These are phyloP conservation scores for Claviceps pazoutovae DNA, from an alignment of 2,329 filamentous ascomycete genomes.

Conservation along the genomic window DNA sequence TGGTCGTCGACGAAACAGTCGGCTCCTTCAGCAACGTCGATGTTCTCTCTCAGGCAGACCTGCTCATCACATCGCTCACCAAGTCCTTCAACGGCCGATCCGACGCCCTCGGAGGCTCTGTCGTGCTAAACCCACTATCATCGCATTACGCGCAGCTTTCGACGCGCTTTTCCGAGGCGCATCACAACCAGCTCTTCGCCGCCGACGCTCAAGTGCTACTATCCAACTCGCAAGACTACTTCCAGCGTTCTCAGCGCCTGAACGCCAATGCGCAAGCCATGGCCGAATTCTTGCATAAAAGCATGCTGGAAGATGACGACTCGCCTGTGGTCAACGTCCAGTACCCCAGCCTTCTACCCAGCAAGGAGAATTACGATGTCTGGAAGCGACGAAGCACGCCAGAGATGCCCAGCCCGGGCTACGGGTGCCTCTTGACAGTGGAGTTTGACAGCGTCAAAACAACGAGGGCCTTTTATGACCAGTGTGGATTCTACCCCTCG, in stretches of 20 bases:
- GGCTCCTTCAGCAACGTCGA: slow-evolving; percentile 36
- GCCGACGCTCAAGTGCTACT: slow-evolving; percentile 32
- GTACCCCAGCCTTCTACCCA: slow-evolving; percentile 28
- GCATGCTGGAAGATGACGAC: slow-evolving; percentile 11
- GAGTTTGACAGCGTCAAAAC: slow-evolving; percentile 30
- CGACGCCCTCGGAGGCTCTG: slow-evolving; percentile 39
- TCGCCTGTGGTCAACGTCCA: slow-evolving; percentile 26
- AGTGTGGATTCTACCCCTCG: slow-evolving; percentile 32
- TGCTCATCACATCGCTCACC: slow-evolving; percentile 39
- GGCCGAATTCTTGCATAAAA: slow-evolving; percentile 22
- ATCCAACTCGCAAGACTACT: slow-evolving; percentile 29
- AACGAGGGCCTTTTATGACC: slow-evolving; percentile 35
- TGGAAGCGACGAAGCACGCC: slow-evolving; percentile 23
- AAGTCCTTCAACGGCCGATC: slow-evolving; percentile 44
- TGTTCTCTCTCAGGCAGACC: slow-evolving; percentile 32
- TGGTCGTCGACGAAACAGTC: slow-evolving; percentile 35
- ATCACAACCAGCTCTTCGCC: slow-evolving; percentile 32
- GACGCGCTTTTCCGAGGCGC: slow-evolving; percentile 14
- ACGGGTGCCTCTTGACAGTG: slow-evolving; percentile 40
- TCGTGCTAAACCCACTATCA: slow-evolving; percentile 34
- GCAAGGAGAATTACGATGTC: slow-evolving; percentile 19
- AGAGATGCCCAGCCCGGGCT: slow-evolving; percentile 35
- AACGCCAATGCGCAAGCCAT: slow-evolving; percentile 32
- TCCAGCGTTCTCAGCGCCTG: slow-evolving; percentile 22
- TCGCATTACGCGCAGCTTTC: slow-evolving; percentile 24